Evolutionary conservation across 75 land plant species (phyloP).

Genomic region (Ceratopteris richardii): DNA sequence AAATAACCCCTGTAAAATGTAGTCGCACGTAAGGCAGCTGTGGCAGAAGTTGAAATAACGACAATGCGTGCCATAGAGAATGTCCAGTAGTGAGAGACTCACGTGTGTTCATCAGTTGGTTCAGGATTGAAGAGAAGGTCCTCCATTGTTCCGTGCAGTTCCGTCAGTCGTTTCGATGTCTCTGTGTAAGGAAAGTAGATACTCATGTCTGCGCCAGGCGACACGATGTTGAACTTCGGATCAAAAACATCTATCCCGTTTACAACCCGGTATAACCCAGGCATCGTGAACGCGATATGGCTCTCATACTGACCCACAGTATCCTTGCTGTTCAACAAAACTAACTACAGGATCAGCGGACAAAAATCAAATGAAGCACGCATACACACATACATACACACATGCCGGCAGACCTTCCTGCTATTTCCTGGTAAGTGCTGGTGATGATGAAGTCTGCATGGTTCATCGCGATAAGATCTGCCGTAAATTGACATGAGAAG

Average conservation of each 20-base stretch:
- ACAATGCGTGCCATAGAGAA: too few relatives aligned
- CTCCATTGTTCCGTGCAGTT: constrained; percentile 43
- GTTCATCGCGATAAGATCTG: too few relatives aligned
- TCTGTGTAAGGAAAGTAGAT: constrained; percentile 59
- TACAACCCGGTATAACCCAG: constrained; percentile 60
- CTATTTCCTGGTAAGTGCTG: too few relatives aligned
- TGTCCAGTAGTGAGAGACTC: constrained; percentile 1
- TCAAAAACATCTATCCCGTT: constrained; percentile 76
- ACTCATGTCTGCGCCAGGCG: constrained; percentile 54
- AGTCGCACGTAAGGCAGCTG: too few relatives aligned
- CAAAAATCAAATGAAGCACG: too few relatives aligned
- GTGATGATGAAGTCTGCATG: too few relatives aligned
- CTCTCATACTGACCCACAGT: constrained; percentile 65
- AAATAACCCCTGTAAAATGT: constrained; percentile 30
- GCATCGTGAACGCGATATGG: constrained; percentile 53
- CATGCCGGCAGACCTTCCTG: too few relatives aligned
- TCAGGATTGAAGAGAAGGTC: constrained; percentile 37
- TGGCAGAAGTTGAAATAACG: too few relatives aligned
- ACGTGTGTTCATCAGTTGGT: constrained; percentile 60
- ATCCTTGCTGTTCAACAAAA: constrained; percentile 32
- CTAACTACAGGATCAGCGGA: too few relatives aligned
- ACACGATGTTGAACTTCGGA: constrained; percentile 73
- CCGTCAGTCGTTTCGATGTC: constrained; percentile 34
- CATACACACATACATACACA: too few relatives aligned
- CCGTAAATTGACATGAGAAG: too few relatives aligned